A percentile compares a stretch with the other conserved stretches of the same genome.
Evolutionary conservation across 2,329 filamentous ascomycete species (phyloP).

Genomic region (Penicillium polonicum): DNA sequence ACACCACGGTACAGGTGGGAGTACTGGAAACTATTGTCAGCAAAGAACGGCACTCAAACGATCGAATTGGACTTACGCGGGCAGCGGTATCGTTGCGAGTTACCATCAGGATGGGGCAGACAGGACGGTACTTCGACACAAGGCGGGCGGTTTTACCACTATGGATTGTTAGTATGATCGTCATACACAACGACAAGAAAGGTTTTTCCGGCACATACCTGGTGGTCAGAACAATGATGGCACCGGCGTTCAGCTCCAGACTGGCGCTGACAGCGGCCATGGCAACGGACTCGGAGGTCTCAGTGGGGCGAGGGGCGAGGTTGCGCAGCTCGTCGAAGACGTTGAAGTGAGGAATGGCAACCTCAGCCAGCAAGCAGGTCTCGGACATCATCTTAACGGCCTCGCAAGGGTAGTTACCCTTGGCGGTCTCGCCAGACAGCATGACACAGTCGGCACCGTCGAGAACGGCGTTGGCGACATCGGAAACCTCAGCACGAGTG

Average conservation of each 20-base stretch:
- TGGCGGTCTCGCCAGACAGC: conserved; percentile 98
- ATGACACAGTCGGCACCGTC: conserved; percentile 99
- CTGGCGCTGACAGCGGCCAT: conserved; percentile 96
- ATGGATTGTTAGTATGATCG: conserved; percentile 23
- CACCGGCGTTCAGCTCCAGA: conserved; percentile 92
- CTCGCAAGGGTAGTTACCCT: conserved; percentile 90
- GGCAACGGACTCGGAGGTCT: conserved; percentile 87
- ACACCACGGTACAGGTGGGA: conserved; percentile 95
- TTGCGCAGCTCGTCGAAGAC: conserved; percentile 94
- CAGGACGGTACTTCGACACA: conserved; percentile 96
- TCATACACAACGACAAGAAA: not conserved
- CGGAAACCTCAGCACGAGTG: conserved; percentile 96
- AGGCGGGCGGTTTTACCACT: conserved; percentile 91
- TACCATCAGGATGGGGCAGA: conserved; percentile 99
- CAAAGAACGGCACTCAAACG: conserved; percentile 3
- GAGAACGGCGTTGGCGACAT: conserved; percentile 96
- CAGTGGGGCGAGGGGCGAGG: conserved; percentile 77
- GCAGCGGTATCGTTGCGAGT: conserved; percentile 81
- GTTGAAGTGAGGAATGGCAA: conserved; percentile 94
- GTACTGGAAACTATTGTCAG: conserved; percentile 53
- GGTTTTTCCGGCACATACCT: conserved; percentile 52
- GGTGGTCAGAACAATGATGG: conserved; percentile 93
- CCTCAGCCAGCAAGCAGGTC: conserved; percentile 93
- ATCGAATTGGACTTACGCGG: conserved; percentile 52
- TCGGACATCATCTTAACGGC: conserved; percentile 98